Evolutionary conservation across 805 yeast genomes (phyloP).

Genomic region (Pachysolen tannophilus): DNA sequence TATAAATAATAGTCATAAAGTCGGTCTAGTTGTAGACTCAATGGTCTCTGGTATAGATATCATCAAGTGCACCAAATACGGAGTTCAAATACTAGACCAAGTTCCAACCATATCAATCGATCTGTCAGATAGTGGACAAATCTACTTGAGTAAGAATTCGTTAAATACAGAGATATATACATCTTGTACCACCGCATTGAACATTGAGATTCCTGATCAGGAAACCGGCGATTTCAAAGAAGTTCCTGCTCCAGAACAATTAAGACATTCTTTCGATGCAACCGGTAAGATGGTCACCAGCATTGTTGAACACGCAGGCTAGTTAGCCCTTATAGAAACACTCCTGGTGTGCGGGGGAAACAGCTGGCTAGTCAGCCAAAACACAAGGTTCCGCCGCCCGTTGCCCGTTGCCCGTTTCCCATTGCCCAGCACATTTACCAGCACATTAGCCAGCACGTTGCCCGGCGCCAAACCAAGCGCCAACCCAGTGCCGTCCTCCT

Average conservation of each 20-base stretch:
- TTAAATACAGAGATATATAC: conserved; percentile 73
- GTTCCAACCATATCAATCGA: conserved; percentile 84
- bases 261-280: conserved; percentile 57
- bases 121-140: conserved; percentile 78
- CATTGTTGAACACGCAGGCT: conserved; percentile 81
- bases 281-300: conserved; percentile 56
- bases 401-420: too few species aligned
- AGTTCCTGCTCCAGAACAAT: conserved; percentile 85
- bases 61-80: conserved; percentile 74
- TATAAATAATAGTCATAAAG: conserved; percentile 59
- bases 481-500: too few species aligned
- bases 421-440: too few species aligned
- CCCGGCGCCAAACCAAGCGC: too few species aligned
- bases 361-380: too few species aligned
- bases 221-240: conserved; percentile 70
- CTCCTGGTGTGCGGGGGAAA: too few species aligned
- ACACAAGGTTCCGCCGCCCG: too few species aligned
- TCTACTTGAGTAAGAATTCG: conserved; percentile 71
- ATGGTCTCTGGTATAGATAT: conserved; percentile 84
- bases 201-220: conserved; percentile 71
- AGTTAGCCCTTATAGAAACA: conserved; percentile 9
- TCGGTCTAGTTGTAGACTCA: conserved; percentile 76
- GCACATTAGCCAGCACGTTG: too few species aligned
- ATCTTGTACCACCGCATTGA: conserved; percentile 77
- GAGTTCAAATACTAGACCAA: conserved; percentile 74